A percentile compares a stretch with the other conserved stretches of the same genome.
Evolutionary conservation across 306 rosid species (phyloP).

Genomic region (Prunus armeniaca): DNA sequence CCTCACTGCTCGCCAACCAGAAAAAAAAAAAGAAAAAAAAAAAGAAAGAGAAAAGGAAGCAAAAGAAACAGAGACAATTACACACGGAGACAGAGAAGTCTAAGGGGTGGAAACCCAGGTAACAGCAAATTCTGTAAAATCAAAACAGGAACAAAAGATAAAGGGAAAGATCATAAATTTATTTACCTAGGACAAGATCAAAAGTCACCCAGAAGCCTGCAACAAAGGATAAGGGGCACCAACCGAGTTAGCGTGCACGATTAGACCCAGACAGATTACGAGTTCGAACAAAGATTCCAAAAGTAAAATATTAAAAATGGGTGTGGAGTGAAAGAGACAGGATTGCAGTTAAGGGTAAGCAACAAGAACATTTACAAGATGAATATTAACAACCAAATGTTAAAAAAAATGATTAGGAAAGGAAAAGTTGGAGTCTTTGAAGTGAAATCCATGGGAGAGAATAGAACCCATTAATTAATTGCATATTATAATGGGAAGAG

Average conservation of each 20-base stretch:
- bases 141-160: background rate
- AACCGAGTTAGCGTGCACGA: constrained; percentile 55
- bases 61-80: background rate
- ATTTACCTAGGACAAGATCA: constrained; percentile 47
- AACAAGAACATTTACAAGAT: constrained; percentile 16
- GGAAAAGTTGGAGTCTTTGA: constrained; percentile 1
- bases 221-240: constrained; percentile 38
- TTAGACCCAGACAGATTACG: constrained; percentile 37
- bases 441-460: background rate
- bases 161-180: constrained; percentile 5
- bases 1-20: constrained; percentile 32
- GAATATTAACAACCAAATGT: background rate
- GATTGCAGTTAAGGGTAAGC: constrained; percentile 24
- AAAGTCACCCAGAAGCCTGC: constrained; percentile 43
- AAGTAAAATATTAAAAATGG: background rate
- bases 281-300: constrained; percentile 32
- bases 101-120: too few species aligned
- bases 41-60: background rate
- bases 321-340: constrained; percentile 36
- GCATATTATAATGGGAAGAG: constrained; percentile 12
- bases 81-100: background rate
- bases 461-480: constrained; percentile 6
- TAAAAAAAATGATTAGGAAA: background rate
- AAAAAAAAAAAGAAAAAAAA: background rate
- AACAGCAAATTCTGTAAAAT: background rate